Conservation (phyloP, 1,139 yeast species). For the Arxiozyma slooffiae region DNA sequence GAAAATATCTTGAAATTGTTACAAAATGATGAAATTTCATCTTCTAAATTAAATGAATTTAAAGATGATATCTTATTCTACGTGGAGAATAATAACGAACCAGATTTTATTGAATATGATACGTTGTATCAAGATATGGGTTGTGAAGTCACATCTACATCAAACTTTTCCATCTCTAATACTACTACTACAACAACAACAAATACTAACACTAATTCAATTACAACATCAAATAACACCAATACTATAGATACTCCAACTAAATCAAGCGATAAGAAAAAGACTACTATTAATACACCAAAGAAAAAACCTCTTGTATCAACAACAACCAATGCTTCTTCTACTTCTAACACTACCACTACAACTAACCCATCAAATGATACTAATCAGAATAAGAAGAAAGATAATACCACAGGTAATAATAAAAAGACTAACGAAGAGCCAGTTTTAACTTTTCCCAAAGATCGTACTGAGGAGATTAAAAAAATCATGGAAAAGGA, state of each 20-base stretch:
- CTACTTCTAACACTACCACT: not conserved
- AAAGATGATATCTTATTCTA: conserved; percentile 89
- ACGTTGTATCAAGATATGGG: conserved; percentile 84
- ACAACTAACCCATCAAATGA: not conserved
- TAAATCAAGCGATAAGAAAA: conserved; percentile 1
- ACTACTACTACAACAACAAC: not conserved
- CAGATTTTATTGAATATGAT: conserved; percentile 93
- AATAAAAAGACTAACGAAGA: conserved; percentile 1
- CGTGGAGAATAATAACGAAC: conserved; percentile 90
- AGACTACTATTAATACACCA: not conserved
- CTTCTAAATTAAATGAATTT: conserved; percentile 68
- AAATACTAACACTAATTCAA: too few relatives aligned
- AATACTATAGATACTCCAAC: not conserved
- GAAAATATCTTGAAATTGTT: conserved; percentile 69
- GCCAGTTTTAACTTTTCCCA: conserved; percentile 15
- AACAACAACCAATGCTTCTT: not conserved
- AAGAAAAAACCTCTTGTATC: not conserved
- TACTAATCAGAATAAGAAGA: conserved; percentile 1
- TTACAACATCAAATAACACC: too few relatives aligned
- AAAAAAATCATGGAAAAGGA: conserved; percentile 23
- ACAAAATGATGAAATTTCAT: conserved; percentile 75
- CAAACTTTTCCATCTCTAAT: not conserved
- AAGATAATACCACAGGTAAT: not conserved
- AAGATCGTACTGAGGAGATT: conserved; percentile 24
- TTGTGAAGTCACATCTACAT: conserved; percentile 31